Evolutionary conservation across 2,329 filamentous ascomycete species (phyloP).

Genomic region (Epicoccum nigrum): DNA sequence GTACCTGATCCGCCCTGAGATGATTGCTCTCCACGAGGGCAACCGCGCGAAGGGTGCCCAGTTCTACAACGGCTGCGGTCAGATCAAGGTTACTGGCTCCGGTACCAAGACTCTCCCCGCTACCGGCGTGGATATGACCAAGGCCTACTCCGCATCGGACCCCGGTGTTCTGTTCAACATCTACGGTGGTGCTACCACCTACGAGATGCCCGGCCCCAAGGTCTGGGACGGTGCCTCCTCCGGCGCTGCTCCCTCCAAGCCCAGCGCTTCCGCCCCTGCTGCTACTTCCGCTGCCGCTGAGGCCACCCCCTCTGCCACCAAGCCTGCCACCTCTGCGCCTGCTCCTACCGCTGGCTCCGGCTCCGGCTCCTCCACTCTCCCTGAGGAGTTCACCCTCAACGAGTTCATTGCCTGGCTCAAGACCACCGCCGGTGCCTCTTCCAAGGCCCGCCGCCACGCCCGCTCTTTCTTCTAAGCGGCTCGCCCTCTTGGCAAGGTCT

Average conservation of each 20-base stretch:
- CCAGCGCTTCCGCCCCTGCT: constrained; percentile 14
- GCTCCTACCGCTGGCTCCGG: constrained; percentile 18
- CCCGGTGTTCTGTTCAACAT: constrained; percentile 51
- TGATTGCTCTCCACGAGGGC: constrained; percentile 52
- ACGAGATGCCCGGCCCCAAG: constrained; percentile 50
- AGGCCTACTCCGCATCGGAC: constrained; percentile 49
- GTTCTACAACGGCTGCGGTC: constrained; percentile 53
- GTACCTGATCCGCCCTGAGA: constrained; percentile 52
- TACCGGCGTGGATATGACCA: constrained; percentile 53
- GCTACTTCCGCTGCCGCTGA: constrained; percentile 15
- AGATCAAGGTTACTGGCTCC: constrained; percentile 46
- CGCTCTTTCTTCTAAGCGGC: constrained; percentile 42
- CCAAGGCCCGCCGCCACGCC: constrained; percentile 41
- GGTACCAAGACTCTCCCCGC: constrained; percentile 38
- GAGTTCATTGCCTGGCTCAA: constrained; percentile 40
- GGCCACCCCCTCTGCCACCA: constrained; percentile 8
- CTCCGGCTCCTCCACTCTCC: constrained; percentile 27
- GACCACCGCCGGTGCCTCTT: constrained; percentile 26
- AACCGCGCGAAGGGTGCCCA: constrained; percentile 45
- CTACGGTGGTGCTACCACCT: constrained; percentile 42
- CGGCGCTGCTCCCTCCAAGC: constrained; percentile 17
- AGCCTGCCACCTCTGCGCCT: constrained; percentile 2
- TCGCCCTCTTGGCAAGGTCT: background rate
- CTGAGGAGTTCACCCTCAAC: constrained; percentile 37
- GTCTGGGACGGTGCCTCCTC: constrained; percentile 41